Conservation (phyloP, 169 alveolate species). For the Eimeria falciformis region DNA sequence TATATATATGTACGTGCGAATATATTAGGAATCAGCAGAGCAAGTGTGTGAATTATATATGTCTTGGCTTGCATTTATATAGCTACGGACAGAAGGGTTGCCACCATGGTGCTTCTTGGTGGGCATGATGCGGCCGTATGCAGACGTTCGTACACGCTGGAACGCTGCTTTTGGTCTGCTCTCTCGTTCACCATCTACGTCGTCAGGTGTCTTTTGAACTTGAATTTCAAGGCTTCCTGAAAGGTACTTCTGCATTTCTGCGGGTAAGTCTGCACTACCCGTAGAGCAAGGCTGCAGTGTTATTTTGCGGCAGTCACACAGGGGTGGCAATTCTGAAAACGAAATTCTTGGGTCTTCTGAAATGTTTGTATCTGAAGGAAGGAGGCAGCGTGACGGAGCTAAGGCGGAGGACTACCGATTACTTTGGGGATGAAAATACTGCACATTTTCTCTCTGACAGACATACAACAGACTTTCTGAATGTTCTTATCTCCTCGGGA, state of each 20-base stretch:
- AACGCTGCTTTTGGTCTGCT: not conserved
- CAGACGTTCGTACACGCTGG: not conserved
- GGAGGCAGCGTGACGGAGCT: not conserved
- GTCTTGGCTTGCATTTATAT: no score
- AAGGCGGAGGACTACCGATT: not conserved
- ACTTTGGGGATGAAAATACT: not conserved
- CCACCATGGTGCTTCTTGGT: no score
- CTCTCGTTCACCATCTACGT: not conserved
- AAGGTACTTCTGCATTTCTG: not conserved
- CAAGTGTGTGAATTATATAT: no score
- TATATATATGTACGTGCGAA: no score
- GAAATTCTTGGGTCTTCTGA: no score
- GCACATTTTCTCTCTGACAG: not conserved
- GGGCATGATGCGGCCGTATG: not conserved
- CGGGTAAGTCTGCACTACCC: not conserved
- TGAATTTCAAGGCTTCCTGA: not conserved
- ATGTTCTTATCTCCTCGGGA: not conserved
- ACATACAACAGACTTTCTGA: not conserved
- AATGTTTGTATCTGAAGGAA: not conserved
- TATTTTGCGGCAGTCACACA: no score
- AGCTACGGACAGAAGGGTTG: no score
- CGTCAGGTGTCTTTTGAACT: constrained; percentile 14
- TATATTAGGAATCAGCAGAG: no score
- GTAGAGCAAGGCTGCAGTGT: no score
- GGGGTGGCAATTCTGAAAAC: no score